Base-by-base conservation (phyloP, 164 flowering plant species). In the Sedum album region DNA sequence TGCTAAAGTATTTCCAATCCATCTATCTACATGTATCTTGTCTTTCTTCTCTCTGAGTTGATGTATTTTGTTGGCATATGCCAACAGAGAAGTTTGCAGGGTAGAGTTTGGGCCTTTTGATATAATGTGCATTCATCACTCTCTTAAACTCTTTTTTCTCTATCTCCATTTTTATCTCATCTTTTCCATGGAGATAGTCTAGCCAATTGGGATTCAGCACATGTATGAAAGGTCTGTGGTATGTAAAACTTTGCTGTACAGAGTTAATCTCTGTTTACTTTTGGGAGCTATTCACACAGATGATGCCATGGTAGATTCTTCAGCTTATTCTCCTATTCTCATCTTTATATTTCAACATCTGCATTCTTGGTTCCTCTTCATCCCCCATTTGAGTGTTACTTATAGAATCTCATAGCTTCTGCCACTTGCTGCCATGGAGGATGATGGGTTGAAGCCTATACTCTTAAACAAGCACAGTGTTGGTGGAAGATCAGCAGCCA, bases 221-320 rank as follows among this genome's bases (percentile, higher is more conserved):
- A 11, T 57, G 62, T 57, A 14, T 28, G 33, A 55, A 25, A 9
- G 60, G 60, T 25, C 35, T 57, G 25, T 28, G 33, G 33, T 57
- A 26, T 57, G 62, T 26, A 6, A 57, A 57, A 57, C 62, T 57
- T 57, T 57, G 62, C 62, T 57, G 62, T 57, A 57, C 28, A 57
- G 28, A 57, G 62, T 57, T 57, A 5, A 26, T 55, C 4, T 57
- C 33, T 57, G 62, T 57, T 69, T 72, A 66, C 62, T 71, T 75
- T 73, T 75, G 70, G 73, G 74, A 72, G 71, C 55, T 75, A 69
- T 71, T 71, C 75, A 66, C 69, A 71, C 71, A 65, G 20, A 26
- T 28, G 51, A 62, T 68, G 70, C 46, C 44, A 69, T 75, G 79
- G 81, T 67, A 79, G 77, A 76, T 76, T 79, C 82, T 75, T 74